Base-by-base conservation (phyloP, 2,329 filamentous ascomycete species). In the Colletotrichum brevisporum region DNA sequence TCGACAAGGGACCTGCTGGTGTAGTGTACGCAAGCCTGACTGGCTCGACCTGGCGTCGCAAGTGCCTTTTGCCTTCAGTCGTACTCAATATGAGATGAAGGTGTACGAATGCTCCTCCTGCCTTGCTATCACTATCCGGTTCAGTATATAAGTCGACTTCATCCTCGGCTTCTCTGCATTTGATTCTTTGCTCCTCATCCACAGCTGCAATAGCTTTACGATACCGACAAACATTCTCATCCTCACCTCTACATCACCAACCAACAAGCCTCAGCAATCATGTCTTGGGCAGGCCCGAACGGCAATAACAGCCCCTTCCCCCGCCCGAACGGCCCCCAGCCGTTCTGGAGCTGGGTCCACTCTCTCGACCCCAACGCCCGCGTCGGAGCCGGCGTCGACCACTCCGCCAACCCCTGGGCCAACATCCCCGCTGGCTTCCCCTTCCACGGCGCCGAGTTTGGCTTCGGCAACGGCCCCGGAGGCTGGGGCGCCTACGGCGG, bases 321-420 rank as follows among this genome's bases (percentile, higher is more conserved):
- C 47, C 67, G 53, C 16, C 47, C 67, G 15, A 52, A 41, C 31
- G 67, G 63, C 13, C 26, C 63, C 31, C 56, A 70, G 27, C 31
- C 43, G 47, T 62, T 70, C 63, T 70, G 63, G 63, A 70, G 83
- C 63, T 83, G 81, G 63, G 55, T 82, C 71, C 77, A 78, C 68
- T 75, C 76, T 24, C 71, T 80, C 39, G 76, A 79, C 67, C 76
- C 78, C 24, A 75, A 73, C 50, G 73, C 65, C 50, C 56, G 51
- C 47, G 72, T 76, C 43, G 80, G 82, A 50, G 75, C 75, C 18
- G 81, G 82, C 54, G 78, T 82, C 63, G 82, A 83, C 66, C 80
- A 82, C 70, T 73, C 76, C 45, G 53, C 73, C 43, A 74, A 73
- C 41, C 64, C 74, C 36, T 72, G 71, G 63, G 71, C 59, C 48